Evolutionary conservation across 345 rosid genomes (phyloP), one percentile per base, ranked within the genome.

Genomic region (Aethionema arabicum): DNA sequence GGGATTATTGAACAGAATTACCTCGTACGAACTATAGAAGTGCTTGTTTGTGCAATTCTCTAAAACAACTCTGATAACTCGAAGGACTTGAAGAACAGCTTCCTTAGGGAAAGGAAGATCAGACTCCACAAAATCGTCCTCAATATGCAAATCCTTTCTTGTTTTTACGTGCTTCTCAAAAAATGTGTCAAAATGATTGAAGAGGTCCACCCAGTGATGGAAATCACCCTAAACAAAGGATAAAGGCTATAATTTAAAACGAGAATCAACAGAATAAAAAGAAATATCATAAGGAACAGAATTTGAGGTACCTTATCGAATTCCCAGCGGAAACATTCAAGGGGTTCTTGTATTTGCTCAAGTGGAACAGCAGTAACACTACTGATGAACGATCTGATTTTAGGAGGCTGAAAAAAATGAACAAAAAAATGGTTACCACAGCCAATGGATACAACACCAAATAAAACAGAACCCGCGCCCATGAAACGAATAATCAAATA

Each of bases 151-250:
- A 79, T 92, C 98, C 74, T 81, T 87, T 66, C 97, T 89, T 33
- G 74, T 70, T 77, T 92, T 89, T 54, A 89, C 72, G 59, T 85
- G 84, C 84, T 92, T 89, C 76, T 89, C 97, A 69, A 92, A 92
- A 80, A 78, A 87, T 56, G 91, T 78, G 79, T 87, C 98, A 68
- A 92, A 92, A 72, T 89, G 77, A 79, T 89, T 90, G 69, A 92
- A 89, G 63, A 89, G 96, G 71, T 92, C 98, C 74, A 86, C 89
- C 98, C 98, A 92, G 31, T 92, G 98, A 81, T 89, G 95, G 69
- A 92, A 92, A 76, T 92, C 96, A 46, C 98, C 98, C 98, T 92
- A 84, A 72, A 72, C 3, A 42, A 78, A 48, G 11, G 36, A 56
- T 5, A 64, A 55, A 68, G 35, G 21, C 7, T 7, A 48, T 69